phyloP scores from a whole-genome alignment of 1,284 basidiomycete genomes.

The Trametes hirsuta region DNA sequence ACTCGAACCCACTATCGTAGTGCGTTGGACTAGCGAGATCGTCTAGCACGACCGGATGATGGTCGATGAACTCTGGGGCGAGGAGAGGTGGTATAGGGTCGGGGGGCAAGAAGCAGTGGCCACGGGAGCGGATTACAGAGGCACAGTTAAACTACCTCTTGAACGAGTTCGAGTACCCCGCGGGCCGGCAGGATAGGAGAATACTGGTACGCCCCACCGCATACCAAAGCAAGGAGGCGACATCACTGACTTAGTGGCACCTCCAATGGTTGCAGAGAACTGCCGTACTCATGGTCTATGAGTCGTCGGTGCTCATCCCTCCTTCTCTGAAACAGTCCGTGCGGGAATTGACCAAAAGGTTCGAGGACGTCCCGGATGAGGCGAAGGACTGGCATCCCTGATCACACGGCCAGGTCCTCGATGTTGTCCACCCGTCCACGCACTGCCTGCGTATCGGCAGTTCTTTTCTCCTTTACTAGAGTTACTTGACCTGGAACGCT shows the following conservation, averaged over 20 bases:
- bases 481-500: neutral
- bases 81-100: neutral
- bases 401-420: conserved; percentile 24
- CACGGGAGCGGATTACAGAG: neutral
- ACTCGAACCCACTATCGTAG: conserved; percentile 13
- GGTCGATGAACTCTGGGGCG: conserved; percentile 6
- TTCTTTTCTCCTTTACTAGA: conserved; percentile 8
- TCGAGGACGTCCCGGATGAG: conserved; percentile 7
- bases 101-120: conserved; percentile 3
- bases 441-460: conserved; percentile 8
- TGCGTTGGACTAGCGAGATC: conserved; percentile 19
- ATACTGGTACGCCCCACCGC: no score
- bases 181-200: conserved; percentile 40
- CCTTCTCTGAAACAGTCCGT: neutral
- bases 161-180: conserved; percentile 51
- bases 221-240: no score
- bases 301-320: conserved; percentile 32
- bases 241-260: neutral
- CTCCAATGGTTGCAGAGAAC: neutral
- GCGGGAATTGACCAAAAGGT: neutral
- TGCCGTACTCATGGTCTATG: conserved; percentile 45
- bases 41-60: conserved; percentile 3
- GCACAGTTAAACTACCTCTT: conserved; percentile 42
- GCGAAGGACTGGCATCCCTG: conserved; percentile 28
- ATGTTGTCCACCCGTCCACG: conserved; percentile 10